These are phyloP conservation scores for Cytospora leucostoma DNA, from an alignment of 2,329 filamentous ascomycete species.

Conservation along the genomic window DNA sequence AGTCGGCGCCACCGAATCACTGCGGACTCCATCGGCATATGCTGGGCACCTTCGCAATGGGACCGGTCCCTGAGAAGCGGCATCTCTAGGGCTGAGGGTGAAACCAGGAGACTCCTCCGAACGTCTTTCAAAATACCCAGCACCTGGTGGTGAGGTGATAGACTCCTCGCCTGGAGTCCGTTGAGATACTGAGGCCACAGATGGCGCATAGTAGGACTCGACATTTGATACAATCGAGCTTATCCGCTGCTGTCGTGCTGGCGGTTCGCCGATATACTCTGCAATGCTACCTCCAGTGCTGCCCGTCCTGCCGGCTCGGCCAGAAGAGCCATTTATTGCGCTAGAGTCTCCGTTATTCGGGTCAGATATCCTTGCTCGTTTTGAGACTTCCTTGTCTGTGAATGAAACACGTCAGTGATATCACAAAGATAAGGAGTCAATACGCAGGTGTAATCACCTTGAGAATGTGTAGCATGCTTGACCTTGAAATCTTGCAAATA, in stretches of 20 bases:
- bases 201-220: constrained; percentile 48
- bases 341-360: constrained; percentile 34
- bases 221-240: constrained; percentile 50
- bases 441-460: constrained; percentile 47
- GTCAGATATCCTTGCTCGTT: constrained; percentile 51
- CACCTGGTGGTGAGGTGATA: constrained; percentile 47
- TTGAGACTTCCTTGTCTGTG: constrained; percentile 51
- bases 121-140: constrained; percentile 37
- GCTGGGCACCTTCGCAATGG: constrained; percentile 29
- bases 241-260: constrained; percentile 48
- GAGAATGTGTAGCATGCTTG: constrained; percentile 61
- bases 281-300: constrained; percentile 14
- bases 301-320: constrained; percentile 40
- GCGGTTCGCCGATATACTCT: constrained; percentile 34
- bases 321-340: constrained; percentile 49
- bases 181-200: constrained; percentile 39
- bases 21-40: constrained; percentile 34
- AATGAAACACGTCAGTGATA: constrained; percentile 20
- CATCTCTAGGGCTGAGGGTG: constrained; percentile 32
- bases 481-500: constrained; percentile 79
- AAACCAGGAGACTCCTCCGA: constrained; percentile 35
- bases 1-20: constrained; percentile 36
- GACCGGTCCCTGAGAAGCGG: constrained; percentile 31
- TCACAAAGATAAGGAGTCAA: constrained; percentile 2
- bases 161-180: constrained; percentile 46